These are phyloP conservation scores for Neurospora sp. DNA, from an alignment of 2,329 filamentous ascomycete genomes.

Conservation along the genomic window DNA sequence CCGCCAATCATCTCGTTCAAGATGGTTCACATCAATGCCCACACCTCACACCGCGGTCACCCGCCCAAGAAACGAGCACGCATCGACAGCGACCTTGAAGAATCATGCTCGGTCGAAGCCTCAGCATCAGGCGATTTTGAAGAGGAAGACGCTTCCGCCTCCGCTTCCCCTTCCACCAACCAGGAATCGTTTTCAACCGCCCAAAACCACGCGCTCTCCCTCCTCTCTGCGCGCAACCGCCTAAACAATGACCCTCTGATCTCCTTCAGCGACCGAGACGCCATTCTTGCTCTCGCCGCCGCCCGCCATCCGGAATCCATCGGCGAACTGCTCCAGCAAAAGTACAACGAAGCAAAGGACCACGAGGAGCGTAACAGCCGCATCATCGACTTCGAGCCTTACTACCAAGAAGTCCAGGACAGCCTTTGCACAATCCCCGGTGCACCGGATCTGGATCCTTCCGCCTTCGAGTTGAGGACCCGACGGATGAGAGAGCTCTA, in stretches of 20 bases:
- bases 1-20: no score
- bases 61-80: background rate
- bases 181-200: background rate
- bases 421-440: background rate
- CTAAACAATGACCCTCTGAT: background rate
- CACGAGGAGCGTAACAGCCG: no score
- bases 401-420: background rate
- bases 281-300: background rate
- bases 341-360: no score
- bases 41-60: no score
- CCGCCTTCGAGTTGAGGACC: background rate
- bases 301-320: background rate
- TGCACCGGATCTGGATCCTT: background rate
- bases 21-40: no score
- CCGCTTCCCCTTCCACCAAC: background rate
- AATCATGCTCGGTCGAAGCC: background rate
- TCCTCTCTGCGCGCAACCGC: background rate
- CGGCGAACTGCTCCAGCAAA: no score
- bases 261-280: background rate
- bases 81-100: background rate
- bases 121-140: background rate
- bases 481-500: background rate
- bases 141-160: background rate
- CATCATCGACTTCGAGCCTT: no score
- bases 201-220: no score